These are phyloP conservation scores for Amanita subjunquillea DNA, from an alignment of 768 basidiomycete species.

Conservation along the genomic window DNA sequence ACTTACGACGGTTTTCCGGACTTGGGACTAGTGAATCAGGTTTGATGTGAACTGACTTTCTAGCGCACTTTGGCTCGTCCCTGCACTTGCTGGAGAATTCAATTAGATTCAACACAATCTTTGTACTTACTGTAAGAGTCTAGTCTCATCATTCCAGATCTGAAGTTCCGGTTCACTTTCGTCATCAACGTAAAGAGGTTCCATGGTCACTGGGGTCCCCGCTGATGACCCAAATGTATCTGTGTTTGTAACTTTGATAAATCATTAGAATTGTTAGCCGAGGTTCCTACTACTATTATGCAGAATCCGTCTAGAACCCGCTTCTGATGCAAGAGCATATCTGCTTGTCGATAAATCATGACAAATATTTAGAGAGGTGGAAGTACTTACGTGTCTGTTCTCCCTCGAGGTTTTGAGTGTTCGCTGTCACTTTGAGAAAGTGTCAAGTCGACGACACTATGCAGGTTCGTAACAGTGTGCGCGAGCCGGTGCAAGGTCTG, in stretches of 20 bases:
- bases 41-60: slow-evolving; percentile 27
- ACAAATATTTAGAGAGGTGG: no score
- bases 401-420: background rate
- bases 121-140: slow-evolving; percentile 20
- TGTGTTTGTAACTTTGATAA: background rate
- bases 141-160: slow-evolving; percentile 10
- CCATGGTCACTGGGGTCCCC: background rate
- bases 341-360: background rate
- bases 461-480: background rate
- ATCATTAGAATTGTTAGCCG: background rate
- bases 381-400: background rate
- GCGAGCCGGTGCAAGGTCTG: background rate
- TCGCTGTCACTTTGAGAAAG: background rate
- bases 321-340: no score
- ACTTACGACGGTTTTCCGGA: background rate
- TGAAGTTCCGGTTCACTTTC: slow-evolving; percentile 1
- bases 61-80: slow-evolving; percentile 39
- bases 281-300: background rate
- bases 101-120: background rate
- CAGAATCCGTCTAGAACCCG: no score
- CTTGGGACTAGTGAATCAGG: background rate
- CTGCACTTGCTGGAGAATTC: slow-evolving; percentile 10
- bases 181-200: slow-evolving; percentile 6
- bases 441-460: background rate
- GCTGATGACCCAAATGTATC: background rate